These are phyloP conservation scores for Phytophthora sp. DNA, from an alignment of 352 stramenopile genomes.

Conservation along the genomic window DNA sequence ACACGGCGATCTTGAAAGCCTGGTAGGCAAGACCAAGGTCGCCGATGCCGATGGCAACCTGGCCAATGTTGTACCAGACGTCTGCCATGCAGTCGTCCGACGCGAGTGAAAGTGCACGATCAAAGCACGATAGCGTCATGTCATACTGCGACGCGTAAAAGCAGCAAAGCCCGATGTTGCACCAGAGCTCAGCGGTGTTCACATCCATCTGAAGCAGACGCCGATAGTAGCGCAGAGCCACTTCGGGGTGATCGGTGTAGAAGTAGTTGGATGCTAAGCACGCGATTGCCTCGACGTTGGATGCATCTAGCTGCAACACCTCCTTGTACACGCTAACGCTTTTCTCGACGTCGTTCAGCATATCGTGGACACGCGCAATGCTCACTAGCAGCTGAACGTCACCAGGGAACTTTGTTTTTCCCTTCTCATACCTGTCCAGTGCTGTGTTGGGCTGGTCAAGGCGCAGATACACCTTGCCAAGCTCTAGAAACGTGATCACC, in stretches of 20 bases:
- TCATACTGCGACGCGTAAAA: conserved; percentile 96
- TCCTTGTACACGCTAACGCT: conserved; percentile 88
- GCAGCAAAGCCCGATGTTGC: conserved; percentile 94
- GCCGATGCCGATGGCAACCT: conserved; percentile 93
- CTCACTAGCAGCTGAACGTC: conserved; percentile 86
- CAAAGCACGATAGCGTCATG: conserved; percentile 94
- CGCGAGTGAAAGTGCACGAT: conserved; percentile 87
- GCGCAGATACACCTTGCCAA: conserved; percentile 94
- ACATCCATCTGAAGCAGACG: conserved; percentile 94
- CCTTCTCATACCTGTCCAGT: conserved; percentile 84
- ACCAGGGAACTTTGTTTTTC: conserved; percentile 67
- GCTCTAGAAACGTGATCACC: conserved; percentile 90
- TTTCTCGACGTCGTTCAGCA: conserved; percentile 89
- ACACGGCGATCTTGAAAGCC: conserved; percentile 93
- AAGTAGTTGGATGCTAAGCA: conserved; percentile 94
- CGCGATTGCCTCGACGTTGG: conserved; percentile 92
- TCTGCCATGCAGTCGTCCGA: conserved; percentile 92
- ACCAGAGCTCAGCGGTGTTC: conserved; percentile 92
- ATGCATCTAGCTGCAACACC: conserved; percentile 87
- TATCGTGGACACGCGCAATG: conserved; percentile 92
- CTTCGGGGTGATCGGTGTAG: conserved; percentile 92
- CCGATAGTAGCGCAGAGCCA: conserved; percentile 93
- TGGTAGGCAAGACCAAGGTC: conserved; percentile 94
- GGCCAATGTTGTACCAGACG: conserved; percentile 95
- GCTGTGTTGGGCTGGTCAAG: conserved; percentile 95